These are phyloP conservation scores for Spinellus fusiger DNA, from an alignment of 192 early-diverging fungal genomes.

Conservation along the genomic window DNA sequence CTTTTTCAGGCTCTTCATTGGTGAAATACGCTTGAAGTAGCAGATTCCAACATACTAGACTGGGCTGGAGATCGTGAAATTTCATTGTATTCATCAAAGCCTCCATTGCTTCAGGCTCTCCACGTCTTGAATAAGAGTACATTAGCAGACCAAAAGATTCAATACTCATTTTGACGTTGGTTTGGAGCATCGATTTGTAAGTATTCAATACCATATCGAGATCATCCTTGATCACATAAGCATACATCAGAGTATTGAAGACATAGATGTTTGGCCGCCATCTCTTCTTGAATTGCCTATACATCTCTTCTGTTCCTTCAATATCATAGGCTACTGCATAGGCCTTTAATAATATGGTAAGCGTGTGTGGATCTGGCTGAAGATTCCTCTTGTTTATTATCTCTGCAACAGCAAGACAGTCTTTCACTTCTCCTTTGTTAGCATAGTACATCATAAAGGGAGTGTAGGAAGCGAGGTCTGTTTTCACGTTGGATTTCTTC, in stretches of 20 bases:
- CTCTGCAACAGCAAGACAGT: constrained; percentile 11
- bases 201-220: constrained; percentile 35
- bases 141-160: constrained; percentile 43
- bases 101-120: constrained; percentile 30
- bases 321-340: constrained; percentile 66
- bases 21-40: constrained; percentile 45
- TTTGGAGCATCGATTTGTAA: constrained; percentile 38
- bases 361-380: constrained; percentile 32
- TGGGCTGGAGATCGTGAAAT: constrained; percentile 28
- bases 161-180: constrained; percentile 31
- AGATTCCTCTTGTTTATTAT: constrained; percentile 12
- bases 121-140: constrained; percentile 32
- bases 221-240: constrained; percentile 51
- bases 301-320: constrained; percentile 70
- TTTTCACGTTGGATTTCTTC: constrained; percentile 17
- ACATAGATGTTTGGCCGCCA: constrained; percentile 66
- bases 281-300: constrained; percentile 57
- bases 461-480: constrained; percentile 34
- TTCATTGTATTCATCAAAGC: constrained; percentile 39
- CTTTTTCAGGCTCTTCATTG: constrained; percentile 22
- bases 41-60: constrained; percentile 40
- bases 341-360: constrained; percentile 71
- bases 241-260: constrained; percentile 78
- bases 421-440: constrained; percentile 25
- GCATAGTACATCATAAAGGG: constrained; percentile 43